Percentiles rank a stretch among this genome's conserved stretches.
phyloP scores from a whole-genome alignment of 345 rosid species.

The Acer saccharum region DNA sequence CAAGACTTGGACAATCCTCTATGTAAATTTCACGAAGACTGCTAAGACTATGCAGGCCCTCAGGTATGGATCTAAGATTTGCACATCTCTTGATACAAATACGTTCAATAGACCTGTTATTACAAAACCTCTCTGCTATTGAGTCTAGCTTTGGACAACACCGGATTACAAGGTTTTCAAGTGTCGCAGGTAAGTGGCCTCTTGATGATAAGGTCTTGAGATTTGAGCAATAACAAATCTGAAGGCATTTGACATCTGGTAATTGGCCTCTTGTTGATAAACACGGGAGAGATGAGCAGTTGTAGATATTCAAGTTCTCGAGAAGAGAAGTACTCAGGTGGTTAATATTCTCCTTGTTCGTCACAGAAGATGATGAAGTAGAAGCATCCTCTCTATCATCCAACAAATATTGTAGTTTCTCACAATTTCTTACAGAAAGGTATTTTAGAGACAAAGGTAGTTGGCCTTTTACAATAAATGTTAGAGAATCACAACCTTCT shows the following conservation, averaged over 20 bases:
- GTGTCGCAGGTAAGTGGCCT: neutral
- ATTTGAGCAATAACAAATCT: neutral
- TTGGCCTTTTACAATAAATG: neutral
- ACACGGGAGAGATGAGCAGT: neutral
- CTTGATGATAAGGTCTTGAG: neutral
- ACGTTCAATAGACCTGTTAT: neutral
- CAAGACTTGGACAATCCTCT: neutral
- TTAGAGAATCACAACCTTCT: conserved; percentile 1
- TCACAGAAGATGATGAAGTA: neutral
- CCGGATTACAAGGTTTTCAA: neutral
- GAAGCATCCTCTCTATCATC: neutral
- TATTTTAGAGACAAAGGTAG: neutral
- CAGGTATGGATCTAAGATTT: neutral
- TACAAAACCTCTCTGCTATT: neutral
- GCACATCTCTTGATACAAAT: neutral
- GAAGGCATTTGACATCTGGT: neutral
- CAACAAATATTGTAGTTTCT: neutral
- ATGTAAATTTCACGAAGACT: neutral
- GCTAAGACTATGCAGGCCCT: neutral
- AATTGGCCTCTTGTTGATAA: neutral
- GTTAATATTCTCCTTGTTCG: too few relatives aligned
- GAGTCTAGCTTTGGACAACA: conserved; percentile 4
- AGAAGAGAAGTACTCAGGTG: neutral
- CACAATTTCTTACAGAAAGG: neutral
- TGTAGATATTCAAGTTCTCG: neutral